Evolutionary conservation across 1,284 basidiomycete genomes (phyloP).

Genomic region (Malassezia arunalokei): DNA sequence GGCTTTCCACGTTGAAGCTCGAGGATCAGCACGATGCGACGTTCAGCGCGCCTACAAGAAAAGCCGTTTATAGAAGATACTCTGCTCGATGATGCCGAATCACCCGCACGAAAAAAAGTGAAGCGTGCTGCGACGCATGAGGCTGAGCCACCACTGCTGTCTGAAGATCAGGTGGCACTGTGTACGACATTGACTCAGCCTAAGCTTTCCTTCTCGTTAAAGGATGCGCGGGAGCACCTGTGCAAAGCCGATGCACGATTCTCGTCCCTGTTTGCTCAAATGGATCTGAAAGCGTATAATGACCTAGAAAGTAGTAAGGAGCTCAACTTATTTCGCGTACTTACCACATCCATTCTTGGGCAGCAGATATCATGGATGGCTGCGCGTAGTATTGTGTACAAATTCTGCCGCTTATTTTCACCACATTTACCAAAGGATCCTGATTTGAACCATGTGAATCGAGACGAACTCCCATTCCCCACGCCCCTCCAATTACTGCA

Average conservation of each 20-base stretch:
- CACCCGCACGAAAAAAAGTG: not conserved
- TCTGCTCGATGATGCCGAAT: not conserved
- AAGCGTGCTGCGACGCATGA: not conserved
- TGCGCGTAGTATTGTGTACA: slow-evolving; percentile 70
- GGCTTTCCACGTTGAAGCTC: not conserved
- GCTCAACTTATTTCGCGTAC: slow-evolving; percentile 30
- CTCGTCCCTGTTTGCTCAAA: slow-evolving; percentile 8
- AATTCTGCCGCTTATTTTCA: slow-evolving; percentile 54
- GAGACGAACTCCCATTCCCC: slow-evolving; percentile 38
- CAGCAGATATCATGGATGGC: slow-evolving; percentile 88
- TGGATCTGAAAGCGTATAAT: slow-evolving; percentile 48
- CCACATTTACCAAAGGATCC: slow-evolving; percentile 16
- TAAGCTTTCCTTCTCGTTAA: slow-evolving; percentile 3
- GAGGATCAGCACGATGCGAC: not conserved
- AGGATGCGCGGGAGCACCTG: slow-evolving; percentile 4
- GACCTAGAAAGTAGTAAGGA: slow-evolving; percentile 49
- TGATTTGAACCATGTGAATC: slow-evolving; percentile 27
- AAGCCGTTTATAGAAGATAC: not conserved
- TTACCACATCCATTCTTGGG: slow-evolving; percentile 61
- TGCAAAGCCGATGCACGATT: slow-evolving; percentile 9
- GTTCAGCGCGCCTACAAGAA: not conserved
- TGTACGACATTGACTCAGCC: slow-evolving; percentile 14
- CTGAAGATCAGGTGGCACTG: not conserved
- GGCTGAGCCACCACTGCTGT: slow-evolving; percentile 1
- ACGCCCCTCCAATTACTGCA: slow-evolving; percentile 30